A percentile compares a stretch with the other conserved stretches of the same genome.
phyloP scores from a whole-genome alignment of 805 yeast species.

The Pichia ethanolica region DNA sequence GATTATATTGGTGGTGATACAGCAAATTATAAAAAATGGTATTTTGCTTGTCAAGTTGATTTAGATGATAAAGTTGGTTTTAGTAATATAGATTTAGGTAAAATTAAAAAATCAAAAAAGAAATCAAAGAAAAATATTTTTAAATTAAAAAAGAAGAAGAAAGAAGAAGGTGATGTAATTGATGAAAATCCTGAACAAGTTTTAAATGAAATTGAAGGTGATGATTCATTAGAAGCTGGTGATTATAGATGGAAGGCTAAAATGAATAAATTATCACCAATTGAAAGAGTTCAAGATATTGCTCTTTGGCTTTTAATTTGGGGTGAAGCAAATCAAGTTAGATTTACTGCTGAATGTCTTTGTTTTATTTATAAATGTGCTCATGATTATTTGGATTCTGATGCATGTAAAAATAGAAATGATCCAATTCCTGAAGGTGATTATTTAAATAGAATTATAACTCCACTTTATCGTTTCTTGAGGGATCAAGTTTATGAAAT shows the following conservation, averaged over 20 bases:
- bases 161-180: slow-evolving; percentile 63
- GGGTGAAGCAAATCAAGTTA: slow-evolving; percentile 92
- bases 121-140: slow-evolving; percentile 52
- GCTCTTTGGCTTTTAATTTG: slow-evolving; percentile 69
- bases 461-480: slow-evolving; percentile 78
- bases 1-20: slow-evolving; percentile 85
- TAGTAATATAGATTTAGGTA: slow-evolving; percentile 72
- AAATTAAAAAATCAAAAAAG: slow-evolving; percentile 70
- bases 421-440: slow-evolving; percentile 88
- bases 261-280: slow-evolving; percentile 65
- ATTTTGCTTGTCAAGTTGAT: slow-evolving; percentile 81
- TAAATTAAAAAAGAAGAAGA: slow-evolving; percentile 48
- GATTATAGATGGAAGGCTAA: slow-evolving; percentile 76
- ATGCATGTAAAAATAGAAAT: slow-evolving; percentile 81
- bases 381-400: slow-evolving; percentile 78
- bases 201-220: slow-evolving; percentile 66
- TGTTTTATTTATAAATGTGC: slow-evolving; percentile 96
- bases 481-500: slow-evolving; percentile 79
- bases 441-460: slow-evolving; percentile 82
- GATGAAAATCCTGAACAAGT: slow-evolving; percentile 59
- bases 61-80: slow-evolving; percentile 80
- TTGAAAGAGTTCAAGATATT: slow-evolving; percentile 73
- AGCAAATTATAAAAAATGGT: slow-evolving; percentile 84
- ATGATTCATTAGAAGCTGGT: slow-evolving; percentile 79
- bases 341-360: slow-evolving; percentile 84